phyloP scores from a whole-genome alignment of 2,329 filamentous ascomycete genomes.

The Colletotrichum endophyticum region DNA sequence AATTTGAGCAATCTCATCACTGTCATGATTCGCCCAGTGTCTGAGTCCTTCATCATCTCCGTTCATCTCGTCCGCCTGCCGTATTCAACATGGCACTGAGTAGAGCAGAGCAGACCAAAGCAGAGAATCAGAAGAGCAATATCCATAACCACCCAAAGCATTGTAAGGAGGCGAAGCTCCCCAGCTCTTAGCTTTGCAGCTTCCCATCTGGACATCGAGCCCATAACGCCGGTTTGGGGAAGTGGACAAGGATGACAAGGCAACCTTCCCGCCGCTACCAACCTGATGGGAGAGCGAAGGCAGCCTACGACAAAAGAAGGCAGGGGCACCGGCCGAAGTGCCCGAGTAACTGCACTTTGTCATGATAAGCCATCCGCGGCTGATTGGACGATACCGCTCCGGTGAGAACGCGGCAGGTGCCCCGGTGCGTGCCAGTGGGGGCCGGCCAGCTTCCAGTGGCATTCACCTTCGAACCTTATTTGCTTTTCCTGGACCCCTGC shows the following conservation, averaged over 20 bases:
- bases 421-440: not conserved
- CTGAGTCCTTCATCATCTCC: not conserved
- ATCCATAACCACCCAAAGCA: no score
- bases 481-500: constrained; percentile 8
- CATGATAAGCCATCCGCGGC: not conserved
- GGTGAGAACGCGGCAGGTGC: not conserved
- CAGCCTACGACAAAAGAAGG: not conserved
- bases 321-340: not conserved
- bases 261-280: constrained; percentile 13
- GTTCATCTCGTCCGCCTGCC: not conserved
- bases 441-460: not conserved
- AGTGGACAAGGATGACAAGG: not conserved
- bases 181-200: not conserved
- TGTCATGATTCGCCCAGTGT: not conserved
- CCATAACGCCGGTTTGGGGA: not conserved
- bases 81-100: not conserved
- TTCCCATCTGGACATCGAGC: not conserved
- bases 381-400: constrained; percentile 7
- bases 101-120: not conserved
- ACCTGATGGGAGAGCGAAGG: constrained; percentile 8
- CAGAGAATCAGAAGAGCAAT: not conserved
- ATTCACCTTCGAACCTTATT: constrained; percentile 3
- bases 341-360: constrained; percentile 10
- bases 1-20: not conserved
- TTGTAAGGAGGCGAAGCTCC: not conserved